Percentiles rank a stretch among this genome's conserved stretches.
phyloP scores from a whole-genome alignment of 176 grass and related monocot genomes.

The Alloteropsis semialata region DNA sequence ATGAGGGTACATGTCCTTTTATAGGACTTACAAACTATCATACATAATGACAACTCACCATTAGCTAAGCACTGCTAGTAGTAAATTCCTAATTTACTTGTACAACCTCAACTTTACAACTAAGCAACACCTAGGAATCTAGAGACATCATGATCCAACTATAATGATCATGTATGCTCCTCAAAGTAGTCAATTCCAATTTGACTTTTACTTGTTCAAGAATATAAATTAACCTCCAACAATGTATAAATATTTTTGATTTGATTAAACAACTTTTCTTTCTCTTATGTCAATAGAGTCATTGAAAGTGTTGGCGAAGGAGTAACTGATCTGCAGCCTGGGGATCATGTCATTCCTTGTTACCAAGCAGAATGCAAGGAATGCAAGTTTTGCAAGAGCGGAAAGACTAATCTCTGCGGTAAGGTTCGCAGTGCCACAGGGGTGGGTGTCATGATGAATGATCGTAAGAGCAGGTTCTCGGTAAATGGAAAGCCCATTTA shows the following conservation, averaged over 20 bases:
- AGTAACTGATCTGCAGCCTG: constrained; percentile 83
- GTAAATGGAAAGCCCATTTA: constrained; percentile 84
- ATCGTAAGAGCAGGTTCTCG: constrained; percentile 79
- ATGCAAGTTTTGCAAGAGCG: constrained; percentile 92
- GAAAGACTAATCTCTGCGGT: constrained; percentile 96
- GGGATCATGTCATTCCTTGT: constrained; percentile 97
- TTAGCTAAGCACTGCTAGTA: too few species aligned
- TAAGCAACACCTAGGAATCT: too few species aligned
- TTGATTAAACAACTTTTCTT: not conserved
- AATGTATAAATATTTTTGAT: not conserved
- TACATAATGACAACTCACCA: too few species aligned
- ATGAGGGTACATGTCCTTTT: too few species aligned
- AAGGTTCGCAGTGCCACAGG: constrained; percentile 89
- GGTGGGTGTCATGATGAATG: constrained; percentile 89
- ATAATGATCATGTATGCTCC: too few species aligned
- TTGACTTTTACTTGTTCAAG: too few species aligned
- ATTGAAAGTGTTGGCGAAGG: constrained; percentile 98
- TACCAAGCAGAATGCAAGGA: constrained; percentile 95
- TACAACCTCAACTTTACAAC: too few species aligned
- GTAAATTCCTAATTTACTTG: too few species aligned
- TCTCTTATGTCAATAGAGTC: constrained; percentile 34
- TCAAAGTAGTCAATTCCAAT: too few species aligned
- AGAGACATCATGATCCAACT: too few species aligned
- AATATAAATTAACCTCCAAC: too few species aligned
- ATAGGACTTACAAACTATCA: too few species aligned